Evolutionary conservation across 2,329 filamentous ascomycete species (phyloP), one percentile per base, ranked within the genome.

Genomic region (Talaromyces funiculosus): DNA sequence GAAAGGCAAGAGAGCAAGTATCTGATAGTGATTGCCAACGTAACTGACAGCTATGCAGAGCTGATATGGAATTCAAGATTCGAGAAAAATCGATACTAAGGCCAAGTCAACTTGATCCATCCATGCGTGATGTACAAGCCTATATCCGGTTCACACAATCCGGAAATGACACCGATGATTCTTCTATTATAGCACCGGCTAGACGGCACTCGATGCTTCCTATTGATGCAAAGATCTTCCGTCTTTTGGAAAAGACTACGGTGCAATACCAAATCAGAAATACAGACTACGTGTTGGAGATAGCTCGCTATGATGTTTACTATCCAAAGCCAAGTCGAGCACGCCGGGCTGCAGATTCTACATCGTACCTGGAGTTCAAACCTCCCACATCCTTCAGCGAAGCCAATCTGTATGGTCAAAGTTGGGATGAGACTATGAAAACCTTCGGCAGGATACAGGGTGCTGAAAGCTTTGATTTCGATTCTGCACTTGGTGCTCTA

Each of bases 301-400:
- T 80, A 35, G 71, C 74, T 8, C 73, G 77, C 4, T 78, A 76
- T 57, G 77, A 79, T 58, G 66, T 72, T 35, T 77, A 75, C 47
- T 61, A 61, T 35, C 67, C 66, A 8, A 55, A 45, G 45, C 6
- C 37, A 9, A 54, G 10, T 16, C 43, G 24, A 20, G 14, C 29
- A 59, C 57, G 35, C 14, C 43, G 18, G 37, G 20, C 9, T 33
- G 29, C 24, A 43, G 12, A 33, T 37, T 22, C 29, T 18, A 8
- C 22, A 9, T 49, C 51, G 45, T 57, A 61, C 18, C 67, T 73
- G 33, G 38, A 40, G 3, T 67, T 65, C 22, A 62, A 66, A 38
- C 56, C 45, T 2, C 68, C 68, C 3, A 66, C 64, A 2, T 72
- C 71, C 14, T 69, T 58, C 43, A 38, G 20, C 69, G 73, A 74